Evolutionary conservation across 2,329 filamentous ascomycete genomes (phyloP).

Genomic region (Clarireedia sp.): DNA sequence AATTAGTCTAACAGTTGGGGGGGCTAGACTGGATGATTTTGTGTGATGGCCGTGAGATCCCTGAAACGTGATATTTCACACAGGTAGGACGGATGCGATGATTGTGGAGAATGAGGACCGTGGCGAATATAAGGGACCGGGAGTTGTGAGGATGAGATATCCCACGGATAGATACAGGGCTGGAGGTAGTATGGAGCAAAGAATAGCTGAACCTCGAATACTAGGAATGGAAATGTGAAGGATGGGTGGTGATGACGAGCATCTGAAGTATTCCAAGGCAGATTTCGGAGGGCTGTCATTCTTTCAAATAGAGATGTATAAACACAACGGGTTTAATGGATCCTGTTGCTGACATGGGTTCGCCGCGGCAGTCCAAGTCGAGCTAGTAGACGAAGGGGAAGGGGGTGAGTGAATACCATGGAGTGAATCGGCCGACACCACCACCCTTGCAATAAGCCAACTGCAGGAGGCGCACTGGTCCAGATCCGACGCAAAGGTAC

Average conservation of each 20-base stretch:
- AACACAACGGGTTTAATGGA: slow-evolving; percentile 3
- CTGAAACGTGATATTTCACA: slow-evolving; percentile 7
- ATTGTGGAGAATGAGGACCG: slow-evolving; percentile 2
- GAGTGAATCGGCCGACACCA: neutral
- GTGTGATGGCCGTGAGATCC: neutral
- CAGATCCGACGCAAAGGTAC: slow-evolving; percentile 5
- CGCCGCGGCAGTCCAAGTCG: slow-evolving; percentile 2
- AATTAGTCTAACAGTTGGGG: slow-evolving; percentile 8
- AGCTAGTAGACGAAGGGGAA: neutral
- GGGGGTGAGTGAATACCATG: slow-evolving; percentile 1
- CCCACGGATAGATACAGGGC: neutral
- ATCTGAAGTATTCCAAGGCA: slow-evolving; percentile 9
- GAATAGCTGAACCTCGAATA: neutral
- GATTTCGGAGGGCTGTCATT: slow-evolving; percentile 2
- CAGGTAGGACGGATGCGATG: slow-evolving; percentile 3
- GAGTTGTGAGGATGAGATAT: neutral
- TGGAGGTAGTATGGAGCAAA: neutral
- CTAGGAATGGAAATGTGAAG: neutral
- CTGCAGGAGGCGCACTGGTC: slow-evolving; percentile 8
- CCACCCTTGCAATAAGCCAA: slow-evolving; percentile 8
- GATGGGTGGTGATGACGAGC: slow-evolving; percentile 6
- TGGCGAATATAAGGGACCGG: neutral
- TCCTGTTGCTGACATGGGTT: slow-evolving; percentile 4
- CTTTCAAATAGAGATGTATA: slow-evolving; percentile 9
- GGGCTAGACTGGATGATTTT: slow-evolving; percentile 8